A percentile compares a stretch with the other conserved stretches of the same genome.
Conservation (phyloP, 108 stramenopile genomes). For the Aurantiochytrium sp. region DNA sequence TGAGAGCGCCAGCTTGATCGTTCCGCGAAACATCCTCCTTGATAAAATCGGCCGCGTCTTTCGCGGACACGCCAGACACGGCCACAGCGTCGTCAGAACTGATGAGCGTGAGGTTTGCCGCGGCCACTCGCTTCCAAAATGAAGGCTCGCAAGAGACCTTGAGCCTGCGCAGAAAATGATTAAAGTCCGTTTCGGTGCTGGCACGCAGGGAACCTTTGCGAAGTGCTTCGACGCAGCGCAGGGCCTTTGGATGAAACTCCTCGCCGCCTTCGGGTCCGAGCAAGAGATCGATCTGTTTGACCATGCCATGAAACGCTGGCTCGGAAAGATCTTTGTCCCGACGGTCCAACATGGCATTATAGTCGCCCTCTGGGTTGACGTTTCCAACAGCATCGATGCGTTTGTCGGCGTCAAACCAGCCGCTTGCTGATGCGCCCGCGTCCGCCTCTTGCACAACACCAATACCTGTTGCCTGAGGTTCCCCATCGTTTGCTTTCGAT, state of each 20-base stretch:
- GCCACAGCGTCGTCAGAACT: not conserved
- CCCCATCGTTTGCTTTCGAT: too few species aligned
- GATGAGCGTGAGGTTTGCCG: not conserved
- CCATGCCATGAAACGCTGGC: not conserved
- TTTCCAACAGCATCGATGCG: not conserved
- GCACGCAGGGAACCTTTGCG: not conserved
- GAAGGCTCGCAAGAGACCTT: not conserved
- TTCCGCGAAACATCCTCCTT: not conserved
- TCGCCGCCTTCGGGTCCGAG: not conserved
- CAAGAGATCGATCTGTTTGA: not conserved
- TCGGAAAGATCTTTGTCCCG: not conserved
- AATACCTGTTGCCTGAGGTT: not conserved
- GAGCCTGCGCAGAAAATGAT: not conserved
- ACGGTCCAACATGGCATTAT: not conserved
- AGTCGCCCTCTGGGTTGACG: not conserved
- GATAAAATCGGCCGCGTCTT: not conserved
- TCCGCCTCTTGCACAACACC: not conserved
- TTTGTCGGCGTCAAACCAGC: not conserved
- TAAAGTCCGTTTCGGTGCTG: not conserved
- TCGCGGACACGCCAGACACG: not conserved
- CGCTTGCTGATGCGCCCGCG: not conserved
- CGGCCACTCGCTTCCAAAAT: not conserved
- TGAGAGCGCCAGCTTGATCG: not conserved
- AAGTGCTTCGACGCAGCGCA: not conserved
- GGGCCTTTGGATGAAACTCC: not conserved